A percentile compares a stretch with the other conserved stretches of the same genome.
phyloP scores from a whole-genome alignment of 805 yeast species.

The Ogataea trehalophila region DNA sequence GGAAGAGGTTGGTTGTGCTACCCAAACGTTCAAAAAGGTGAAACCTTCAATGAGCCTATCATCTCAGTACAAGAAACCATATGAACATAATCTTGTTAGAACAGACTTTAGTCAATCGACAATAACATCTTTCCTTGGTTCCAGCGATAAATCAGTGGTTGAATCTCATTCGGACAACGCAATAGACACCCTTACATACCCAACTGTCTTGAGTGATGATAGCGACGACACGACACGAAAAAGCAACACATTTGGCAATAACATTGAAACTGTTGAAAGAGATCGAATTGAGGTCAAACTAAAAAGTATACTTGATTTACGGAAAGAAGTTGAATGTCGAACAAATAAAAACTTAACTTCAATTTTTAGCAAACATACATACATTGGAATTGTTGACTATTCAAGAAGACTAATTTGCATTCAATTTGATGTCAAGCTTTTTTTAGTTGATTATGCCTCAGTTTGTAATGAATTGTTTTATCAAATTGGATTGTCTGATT shows the following conservation, averaged over 20 bases:
- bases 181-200: neutral
- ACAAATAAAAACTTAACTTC: constrained; percentile 56
- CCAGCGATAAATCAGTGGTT: neutral
- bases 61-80: constrained; percentile 31
- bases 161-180: neutral
- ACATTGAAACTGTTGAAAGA: constrained; percentile 1
- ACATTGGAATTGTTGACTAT: constrained; percentile 79
- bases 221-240: no score
- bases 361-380: constrained; percentile 63
- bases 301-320: constrained; percentile 54
- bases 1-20: constrained; percentile 5
- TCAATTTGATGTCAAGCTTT: constrained; percentile 76
- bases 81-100: constrained; percentile 65
- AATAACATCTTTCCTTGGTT: constrained; percentile 35
- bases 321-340: constrained; percentile 41
- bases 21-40: constrained; percentile 2
- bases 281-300: constrained; percentile 42
- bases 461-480: constrained; percentile 67
- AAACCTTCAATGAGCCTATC: constrained; percentile 3
- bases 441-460: constrained; percentile 75
- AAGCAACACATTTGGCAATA: neutral
- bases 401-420: constrained; percentile 68
- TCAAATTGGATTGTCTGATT: constrained; percentile 72
- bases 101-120: constrained; percentile 65
- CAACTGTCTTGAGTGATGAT: neutral